phyloP scores from a whole-genome alignment of 805 yeast species.

The Pichia californica region DNA sequence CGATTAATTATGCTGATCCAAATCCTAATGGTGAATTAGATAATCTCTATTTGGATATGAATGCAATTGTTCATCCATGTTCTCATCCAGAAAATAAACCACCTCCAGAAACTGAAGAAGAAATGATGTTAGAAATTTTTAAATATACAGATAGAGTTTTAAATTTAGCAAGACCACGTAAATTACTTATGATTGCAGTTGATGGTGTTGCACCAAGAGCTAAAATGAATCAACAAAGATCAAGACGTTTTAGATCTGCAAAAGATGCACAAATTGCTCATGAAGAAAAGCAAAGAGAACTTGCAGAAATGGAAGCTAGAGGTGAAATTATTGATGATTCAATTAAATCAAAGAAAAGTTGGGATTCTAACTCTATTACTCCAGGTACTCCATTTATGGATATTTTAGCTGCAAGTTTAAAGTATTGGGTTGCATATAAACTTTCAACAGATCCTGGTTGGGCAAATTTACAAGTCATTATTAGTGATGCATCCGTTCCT shows the following conservation, averaged over 20 bases:
- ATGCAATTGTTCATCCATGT: constrained; percentile 98
- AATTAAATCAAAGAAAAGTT: constrained; percentile 63
- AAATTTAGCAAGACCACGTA: constrained; percentile 91
- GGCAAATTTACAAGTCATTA: constrained; percentile 81
- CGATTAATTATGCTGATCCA: constrained; percentile 61
- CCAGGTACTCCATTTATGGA: constrained; percentile 99
- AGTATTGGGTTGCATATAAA: constrained; percentile 92
- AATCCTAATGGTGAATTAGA: constrained; percentile 96
- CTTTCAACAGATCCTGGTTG: constrained; percentile 88
- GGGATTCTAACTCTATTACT: constrained; percentile 96
- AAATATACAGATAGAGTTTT: constrained; percentile 88
- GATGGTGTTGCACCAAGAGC: constrained; percentile 99
- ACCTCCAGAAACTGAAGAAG: constrained; percentile 94
- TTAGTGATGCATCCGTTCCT: constrained; percentile 94
- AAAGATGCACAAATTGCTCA: constrained; percentile 79
- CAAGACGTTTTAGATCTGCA: constrained; percentile 89
- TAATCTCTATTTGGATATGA: constrained; percentile 93
- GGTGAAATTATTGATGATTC: constrained; percentile 77
- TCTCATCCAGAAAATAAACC: constrained; percentile 97
- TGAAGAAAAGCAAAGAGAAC: constrained; percentile 57
- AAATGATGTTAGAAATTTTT: constrained; percentile 91
- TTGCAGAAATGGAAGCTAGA: constrained; percentile 50
- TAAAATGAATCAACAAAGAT: constrained; percentile 94
- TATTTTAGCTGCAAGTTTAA: constrained; percentile 68
- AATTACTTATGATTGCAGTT: constrained; percentile 88